Base-by-base conservation (phyloP, 1,139 yeast genomes). In the Magnusiomyces sp. region DNA sequence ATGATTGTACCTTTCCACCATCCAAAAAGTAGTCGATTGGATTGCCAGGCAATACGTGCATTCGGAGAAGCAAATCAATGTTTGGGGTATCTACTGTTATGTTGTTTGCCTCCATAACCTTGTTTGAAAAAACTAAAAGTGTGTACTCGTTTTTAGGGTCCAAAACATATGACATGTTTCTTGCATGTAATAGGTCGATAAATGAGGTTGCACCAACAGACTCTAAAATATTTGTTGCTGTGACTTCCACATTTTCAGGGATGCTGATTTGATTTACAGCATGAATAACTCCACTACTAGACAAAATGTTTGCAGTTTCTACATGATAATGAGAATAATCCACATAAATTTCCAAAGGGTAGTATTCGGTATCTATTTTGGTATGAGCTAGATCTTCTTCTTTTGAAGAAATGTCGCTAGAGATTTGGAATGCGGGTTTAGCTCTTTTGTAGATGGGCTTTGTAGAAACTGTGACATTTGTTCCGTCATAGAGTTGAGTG, bases 281-380 rank as follows among this genome's bases (percentile, higher is more conserved):
- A 62, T 89, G 97, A 1, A 87, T 77, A 0, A 90, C 96, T 0
- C 97, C 98, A 61, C 84, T 83, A 54, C 78, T 80, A 63, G 86
- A 90, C 16, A 92, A 63, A 7, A 88, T 74, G 62, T 92, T 97
- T 1, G 80, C 71, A 53, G 79, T 74, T 47, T 73, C 71, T 2
- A 63, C 55, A 31, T 54, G 52, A 17, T 53, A 43, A 1, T 32
- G 46, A 6, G 57, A 45, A 4, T 56, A 59, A 36, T 65, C 65
- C 27, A 74, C 54, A 23, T 56, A 53, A 23, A 67, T 51, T 9
- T 64, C 54, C 6, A 57, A 53, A 19, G 45, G 50, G 14, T 32
- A 32, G 31, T 42, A 42, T 3, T 31, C 14, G 27, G 29, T 13
- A 11, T 31, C 41, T 7, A 38, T 10, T 13, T 16, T 38, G 19